Base-by-base conservation (phyloP, 345 rosid genomes). In the Populus simonii region DNA sequence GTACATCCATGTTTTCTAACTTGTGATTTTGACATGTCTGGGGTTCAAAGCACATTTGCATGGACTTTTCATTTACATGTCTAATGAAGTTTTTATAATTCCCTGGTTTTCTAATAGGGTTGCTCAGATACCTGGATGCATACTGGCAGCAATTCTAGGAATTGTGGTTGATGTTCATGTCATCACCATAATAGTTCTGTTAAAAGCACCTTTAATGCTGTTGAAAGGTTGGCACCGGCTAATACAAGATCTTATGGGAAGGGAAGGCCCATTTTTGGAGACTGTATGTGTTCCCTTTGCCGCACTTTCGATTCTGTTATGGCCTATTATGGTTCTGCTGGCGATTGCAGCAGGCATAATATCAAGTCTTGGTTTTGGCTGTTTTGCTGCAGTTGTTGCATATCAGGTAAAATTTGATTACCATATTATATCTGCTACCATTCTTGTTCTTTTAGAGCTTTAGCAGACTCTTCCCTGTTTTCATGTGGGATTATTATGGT, bases 241-340 rank as follows among this genome's bases (percentile, higher is more conserved):
- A 25, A 41, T 77, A 16, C 78, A 45, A 57, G 80, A 81, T 68
- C 78, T 81, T 67, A 47, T 77, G 0, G 84, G 84, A 66, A 66
- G 80, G 45, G 80, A 51, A 15, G 80, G 84, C 29, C 80, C 84
- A 35, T 81, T 81, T 66, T n/a, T 77, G 71, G 84, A 81, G 65
- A 81, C 84, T 47, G 80, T 73, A 31, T 81, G 84, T 59, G 78
- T 81, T 76, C 84, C 84, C 49, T 76, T 81, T 67, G 80, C 80
- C 13, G 84, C 78, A 4, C 45, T 81, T 23, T 76, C 31, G 74
- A 77, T 81, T 49, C 67, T 77, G 23, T 36, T 81, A 66, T 81
- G 84, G 84, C 84, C 84, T 23, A 41, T 43, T 15, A 74, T 73
- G 69, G 80, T 81, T 70, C 38, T 81, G n/a, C 49, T 76, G 13